phyloP scores from a whole-genome alignment of 768 basidiomycete species.

The Pisolithus marmoratus region DNA sequence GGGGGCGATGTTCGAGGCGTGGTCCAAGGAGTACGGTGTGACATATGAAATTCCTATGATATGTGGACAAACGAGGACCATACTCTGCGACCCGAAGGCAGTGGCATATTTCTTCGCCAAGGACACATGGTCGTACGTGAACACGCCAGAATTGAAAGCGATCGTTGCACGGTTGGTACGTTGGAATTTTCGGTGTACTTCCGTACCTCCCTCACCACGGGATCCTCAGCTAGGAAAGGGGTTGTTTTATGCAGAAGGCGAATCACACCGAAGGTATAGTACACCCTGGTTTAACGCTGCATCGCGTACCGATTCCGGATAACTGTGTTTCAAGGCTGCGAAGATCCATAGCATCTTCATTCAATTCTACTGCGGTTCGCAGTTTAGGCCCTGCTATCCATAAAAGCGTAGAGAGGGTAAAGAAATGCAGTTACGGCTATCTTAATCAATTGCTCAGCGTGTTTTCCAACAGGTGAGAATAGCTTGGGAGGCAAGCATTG shows the following conservation, averaged over 20 bases:
- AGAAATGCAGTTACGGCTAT: background rate
- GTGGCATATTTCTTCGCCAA: constrained; percentile 39
- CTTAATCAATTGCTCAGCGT: constrained; percentile 1
- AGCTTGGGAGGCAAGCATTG: constrained; percentile 19
- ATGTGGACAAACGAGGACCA: constrained; percentile 29
- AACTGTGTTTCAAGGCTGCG: constrained; percentile 12
- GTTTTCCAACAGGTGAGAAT: constrained; percentile 17
- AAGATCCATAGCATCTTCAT: constrained; percentile 21
- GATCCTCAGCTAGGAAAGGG: constrained; percentile 13
- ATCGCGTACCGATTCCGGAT: background rate
- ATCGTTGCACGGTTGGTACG: constrained; percentile 32
- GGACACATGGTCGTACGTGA: constrained; percentile 43
- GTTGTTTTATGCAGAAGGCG: background rate
- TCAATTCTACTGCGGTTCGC: constrained; percentile 20
- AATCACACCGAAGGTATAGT: background rate
- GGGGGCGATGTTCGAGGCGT: constrained; percentile 32
- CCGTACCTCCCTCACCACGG: constrained; percentile 4
- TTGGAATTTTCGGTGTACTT: background rate
- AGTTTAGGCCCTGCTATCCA: constrained; percentile 18
- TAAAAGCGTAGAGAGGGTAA: constrained; percentile 23
- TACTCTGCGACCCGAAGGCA: constrained; percentile 43
- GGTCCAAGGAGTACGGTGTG: constrained; percentile 41
- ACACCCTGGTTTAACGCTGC: background rate
- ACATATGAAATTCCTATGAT: constrained; percentile 34
- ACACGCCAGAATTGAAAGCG: constrained; percentile 27